These are phyloP conservation scores for Phialophora tarda DNA, from an alignment of 2,329 filamentous ascomycete genomes.

Conservation along the genomic window DNA sequence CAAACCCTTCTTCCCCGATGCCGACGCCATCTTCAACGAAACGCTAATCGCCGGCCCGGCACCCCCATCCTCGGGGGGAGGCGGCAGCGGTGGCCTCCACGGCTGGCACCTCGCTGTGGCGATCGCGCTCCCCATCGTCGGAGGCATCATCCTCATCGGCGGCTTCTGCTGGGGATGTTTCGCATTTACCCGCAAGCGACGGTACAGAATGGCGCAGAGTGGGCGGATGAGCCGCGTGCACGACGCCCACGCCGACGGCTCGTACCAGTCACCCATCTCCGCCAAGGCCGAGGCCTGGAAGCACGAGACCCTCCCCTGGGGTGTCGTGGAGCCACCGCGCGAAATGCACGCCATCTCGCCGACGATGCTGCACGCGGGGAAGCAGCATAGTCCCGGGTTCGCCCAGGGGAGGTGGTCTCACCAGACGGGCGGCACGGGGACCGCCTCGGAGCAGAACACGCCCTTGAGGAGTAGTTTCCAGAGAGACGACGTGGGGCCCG, in stretches of 20 bases:
- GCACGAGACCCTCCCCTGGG: constrained; percentile 21
- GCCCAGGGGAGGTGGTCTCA: constrained; percentile 35
- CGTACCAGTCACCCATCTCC: constrained; percentile 32
- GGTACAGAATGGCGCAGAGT: constrained; percentile 44
- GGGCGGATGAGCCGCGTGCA: constrained; percentile 38
- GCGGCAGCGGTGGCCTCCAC: constrained; percentile 35
- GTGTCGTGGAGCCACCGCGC: constrained; percentile 27
- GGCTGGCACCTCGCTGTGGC: constrained; percentile 47
- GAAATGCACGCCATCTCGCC: constrained; percentile 38
- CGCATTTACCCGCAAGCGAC: constrained; percentile 51
- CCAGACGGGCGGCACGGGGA: constrained; percentile 15
- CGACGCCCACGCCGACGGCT: constrained; percentile 32
- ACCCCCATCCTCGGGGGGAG: constrained; percentile 33
- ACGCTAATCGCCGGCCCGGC: constrained; percentile 41
- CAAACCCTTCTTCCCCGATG: constrained; percentile 48
- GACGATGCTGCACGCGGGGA: constrained; percentile 25
- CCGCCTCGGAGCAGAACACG: constrained; percentile 29
- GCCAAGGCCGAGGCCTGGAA: constrained; percentile 27
- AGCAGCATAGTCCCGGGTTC: constrained; percentile 36
- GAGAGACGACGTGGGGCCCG: constrained; percentile 37
- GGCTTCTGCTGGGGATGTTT: constrained; percentile 47
- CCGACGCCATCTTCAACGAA: constrained; percentile 50
- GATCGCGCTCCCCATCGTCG: constrained; percentile 52
- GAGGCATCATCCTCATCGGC: constrained; percentile 48
- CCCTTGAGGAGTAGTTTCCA: constrained; percentile 37